Evolutionary conservation across 306 rosid genomes (phyloP).

Genomic region (Vigna unguiculata): DNA sequence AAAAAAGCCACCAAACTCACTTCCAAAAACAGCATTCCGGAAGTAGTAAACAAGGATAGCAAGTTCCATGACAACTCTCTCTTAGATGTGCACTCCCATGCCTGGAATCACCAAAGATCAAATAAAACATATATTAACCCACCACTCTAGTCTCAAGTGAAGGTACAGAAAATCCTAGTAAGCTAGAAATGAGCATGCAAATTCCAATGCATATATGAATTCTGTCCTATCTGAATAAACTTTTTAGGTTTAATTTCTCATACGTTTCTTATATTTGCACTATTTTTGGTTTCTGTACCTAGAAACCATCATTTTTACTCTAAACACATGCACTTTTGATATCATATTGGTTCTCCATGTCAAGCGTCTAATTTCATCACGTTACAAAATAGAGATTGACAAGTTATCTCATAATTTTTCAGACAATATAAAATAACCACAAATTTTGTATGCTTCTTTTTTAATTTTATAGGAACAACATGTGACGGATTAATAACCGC

Average conservation of each 20-base stretch:
- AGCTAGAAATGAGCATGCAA: background rate
- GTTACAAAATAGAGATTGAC: no score
- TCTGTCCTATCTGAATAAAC: background rate
- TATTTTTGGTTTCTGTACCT: no score
- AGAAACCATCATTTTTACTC: no score
- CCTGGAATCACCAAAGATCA: slow-evolving; percentile 49
- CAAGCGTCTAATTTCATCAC: background rate
- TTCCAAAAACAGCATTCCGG: slow-evolving; percentile 68
- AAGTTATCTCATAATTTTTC: no score
- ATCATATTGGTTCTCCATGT: background rate
- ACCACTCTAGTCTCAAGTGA: background rate
- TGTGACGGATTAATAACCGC: background rate
- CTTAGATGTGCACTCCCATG: slow-evolving; percentile 76
- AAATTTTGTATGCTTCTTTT: background rate
- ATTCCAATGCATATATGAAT: background rate
- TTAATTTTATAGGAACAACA: background rate
- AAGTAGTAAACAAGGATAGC: slow-evolving; percentile 60
- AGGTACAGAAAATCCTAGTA: background rate
- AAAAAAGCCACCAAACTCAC: slow-evolving; percentile 77
- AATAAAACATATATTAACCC: slow-evolving; percentile 15
- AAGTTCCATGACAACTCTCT: slow-evolving; percentile 32
- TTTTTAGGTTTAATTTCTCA: background rate
- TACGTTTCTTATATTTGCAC: background rate
- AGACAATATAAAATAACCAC: background rate
- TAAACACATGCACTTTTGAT: background rate